Percentiles rank a stretch among this genome's conserved stretches.
Evolutionary conservation across 495 filamentous ascomycete genomes (phyloP).

Genomic region (Penicillium psychrofluorescens): DNA sequence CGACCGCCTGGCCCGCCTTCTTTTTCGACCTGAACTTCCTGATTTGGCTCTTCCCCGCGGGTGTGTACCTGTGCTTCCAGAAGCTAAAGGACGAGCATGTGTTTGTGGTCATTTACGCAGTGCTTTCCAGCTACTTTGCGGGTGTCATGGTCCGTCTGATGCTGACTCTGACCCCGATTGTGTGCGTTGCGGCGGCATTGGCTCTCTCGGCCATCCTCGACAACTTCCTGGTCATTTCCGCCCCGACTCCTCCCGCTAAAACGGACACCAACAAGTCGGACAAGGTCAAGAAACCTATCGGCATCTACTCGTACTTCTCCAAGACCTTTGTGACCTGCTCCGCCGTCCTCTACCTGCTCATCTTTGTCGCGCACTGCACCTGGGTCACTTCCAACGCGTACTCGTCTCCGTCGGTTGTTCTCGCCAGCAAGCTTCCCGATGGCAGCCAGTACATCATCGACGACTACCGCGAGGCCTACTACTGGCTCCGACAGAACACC

Average conservation of each 20-base stretch:
- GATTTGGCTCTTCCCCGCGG: slow-evolving; percentile 98
- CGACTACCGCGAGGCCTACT: slow-evolving; percentile 98
- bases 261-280: slow-evolving; percentile 41
- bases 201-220: slow-evolving; percentile 86
- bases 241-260: slow-evolving; percentile 41
- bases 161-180: slow-evolving; percentile 93
- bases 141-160: slow-evolving; percentile 99
- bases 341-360: slow-evolving; percentile 70
- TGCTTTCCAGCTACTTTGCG: slow-evolving; percentile 94
- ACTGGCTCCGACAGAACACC: slow-evolving; percentile 98
- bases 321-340: slow-evolving; percentile 66
- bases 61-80: slow-evolving; percentile 97
- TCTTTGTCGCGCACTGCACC: slow-evolving; percentile 96
- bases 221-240: slow-evolving; percentile 62
- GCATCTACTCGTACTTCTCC: slow-evolving; percentile 74
- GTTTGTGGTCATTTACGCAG: slow-evolving; percentile 93
- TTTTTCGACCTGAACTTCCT: slow-evolving; percentile 98
- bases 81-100: slow-evolving; percentile 93
- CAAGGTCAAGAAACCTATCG: slow-evolving; percentile 31
- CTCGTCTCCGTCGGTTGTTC: slow-evolving; percentile 93
- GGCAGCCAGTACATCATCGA: slow-evolving; percentile 98
- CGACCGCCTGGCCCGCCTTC: slow-evolving; percentile 99
- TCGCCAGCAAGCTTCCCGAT: slow-evolving; percentile 87
- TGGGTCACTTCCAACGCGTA: slow-evolving; percentile 99
- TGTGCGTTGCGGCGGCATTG: slow-evolving; percentile 90